phyloP scores from a whole-genome alignment of 2,329 filamentous ascomycete genomes.

The Cercospora zeae-maydis region DNA sequence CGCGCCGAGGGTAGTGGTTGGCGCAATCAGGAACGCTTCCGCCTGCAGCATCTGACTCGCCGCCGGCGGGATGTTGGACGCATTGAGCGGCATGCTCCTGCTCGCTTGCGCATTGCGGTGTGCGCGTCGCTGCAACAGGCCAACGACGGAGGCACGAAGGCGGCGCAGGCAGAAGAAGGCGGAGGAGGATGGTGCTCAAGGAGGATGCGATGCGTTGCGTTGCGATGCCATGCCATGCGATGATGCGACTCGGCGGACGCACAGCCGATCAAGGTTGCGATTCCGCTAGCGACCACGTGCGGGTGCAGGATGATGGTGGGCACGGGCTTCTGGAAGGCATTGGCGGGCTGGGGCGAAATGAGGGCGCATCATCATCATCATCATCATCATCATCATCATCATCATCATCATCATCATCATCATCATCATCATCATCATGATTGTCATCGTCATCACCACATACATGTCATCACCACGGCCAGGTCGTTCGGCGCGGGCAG shows the following conservation, averaged over 20 bases:
- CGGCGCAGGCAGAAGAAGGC: no score
- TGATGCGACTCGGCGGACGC: not conserved
- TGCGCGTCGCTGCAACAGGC: not conserved
- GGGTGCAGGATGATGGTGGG: not conserved
- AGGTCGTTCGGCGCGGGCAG: no score
- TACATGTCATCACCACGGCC: no score
- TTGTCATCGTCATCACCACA: no score
- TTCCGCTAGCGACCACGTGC: conserved; percentile 1
- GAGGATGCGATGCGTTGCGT: no score
- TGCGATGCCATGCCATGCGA: no score
- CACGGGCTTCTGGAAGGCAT: conserved; percentile 6
- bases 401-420: no score
- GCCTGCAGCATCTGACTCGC: not conserved
- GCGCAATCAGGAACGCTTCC: not conserved
- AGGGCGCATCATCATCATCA: not conserved
- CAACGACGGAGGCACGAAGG: not conserved
- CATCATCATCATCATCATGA: no score
- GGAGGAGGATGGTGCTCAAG: no score
- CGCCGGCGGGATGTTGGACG: not conserved
- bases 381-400: no score
- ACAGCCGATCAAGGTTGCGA: conserved; percentile 1
- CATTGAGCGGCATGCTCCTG: not conserved
- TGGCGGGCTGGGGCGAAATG: not conserved
- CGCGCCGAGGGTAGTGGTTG: not conserved
- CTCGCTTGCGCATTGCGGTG: not conserved